Percentiles rank a stretch among this genome's conserved stretches.
Conservation (phyloP, 352 stramenopile species). For the Peronospora tabacina region DNA sequence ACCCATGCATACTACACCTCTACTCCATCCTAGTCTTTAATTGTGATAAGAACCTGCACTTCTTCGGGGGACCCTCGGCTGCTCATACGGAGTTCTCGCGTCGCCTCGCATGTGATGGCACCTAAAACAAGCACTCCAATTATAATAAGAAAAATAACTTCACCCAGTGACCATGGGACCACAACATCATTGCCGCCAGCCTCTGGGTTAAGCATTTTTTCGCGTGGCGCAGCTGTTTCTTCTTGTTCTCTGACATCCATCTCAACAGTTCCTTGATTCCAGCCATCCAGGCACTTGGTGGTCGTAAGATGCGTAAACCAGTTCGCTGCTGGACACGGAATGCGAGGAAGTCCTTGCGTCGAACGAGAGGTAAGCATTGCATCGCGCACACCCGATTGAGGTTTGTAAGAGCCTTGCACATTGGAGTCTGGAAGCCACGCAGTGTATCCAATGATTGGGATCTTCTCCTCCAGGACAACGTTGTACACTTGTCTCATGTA, state of each 20-base stretch:
- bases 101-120: slow-evolving; percentile 28
- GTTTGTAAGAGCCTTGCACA: slow-evolving; percentile 85
- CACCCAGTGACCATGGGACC: slow-evolving; percentile 26
- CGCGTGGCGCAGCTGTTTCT: slow-evolving; percentile 4
- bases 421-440: slow-evolving; percentile 94
- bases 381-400: slow-evolving; percentile 48
- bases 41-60: slow-evolving; percentile 29
- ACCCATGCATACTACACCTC: neutral
- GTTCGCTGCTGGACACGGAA: slow-evolving; percentile 36
- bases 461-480: slow-evolving; percentile 46
- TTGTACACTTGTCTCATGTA: slow-evolving; percentile 55
- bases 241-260: slow-evolving; percentile 10
- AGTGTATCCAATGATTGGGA: slow-evolving; percentile 88
- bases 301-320: slow-evolving; percentile 52
- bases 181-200: slow-evolving; percentile 4
- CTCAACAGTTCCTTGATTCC: slow-evolving; percentile 3
- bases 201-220: slow-evolving; percentile 8
- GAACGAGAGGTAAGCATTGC: slow-evolving; percentile 34
- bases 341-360: slow-evolving; percentile 26
- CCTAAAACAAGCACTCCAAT: slow-evolving; percentile 22
- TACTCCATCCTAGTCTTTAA: slow-evolving; percentile 18
- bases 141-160: slow-evolving; percentile 25
- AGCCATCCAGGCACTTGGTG: slow-evolving; percentile 50
- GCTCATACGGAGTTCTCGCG: slow-evolving; percentile 25
- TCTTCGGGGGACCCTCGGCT: slow-evolving; percentile 17